Evolutionary conservation across 83 land plant genomes (phyloP).

Genomic region (Thuja plicata): DNA sequence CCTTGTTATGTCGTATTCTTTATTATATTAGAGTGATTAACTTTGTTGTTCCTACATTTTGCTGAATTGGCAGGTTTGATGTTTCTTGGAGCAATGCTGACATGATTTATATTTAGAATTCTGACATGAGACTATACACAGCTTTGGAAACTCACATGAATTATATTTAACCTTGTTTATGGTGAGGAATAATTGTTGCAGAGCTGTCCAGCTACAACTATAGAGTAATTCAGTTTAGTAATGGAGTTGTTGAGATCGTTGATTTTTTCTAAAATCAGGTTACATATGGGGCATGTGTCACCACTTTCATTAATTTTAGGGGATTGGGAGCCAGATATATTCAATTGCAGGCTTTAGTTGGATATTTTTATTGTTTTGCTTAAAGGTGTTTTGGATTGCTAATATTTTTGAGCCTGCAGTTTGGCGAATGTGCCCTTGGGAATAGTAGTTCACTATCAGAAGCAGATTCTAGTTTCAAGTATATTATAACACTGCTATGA

Average conservation of each 20-base stretch:
- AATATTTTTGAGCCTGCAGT: conserved; percentile 15
- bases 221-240: neutral
- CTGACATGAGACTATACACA: conserved; percentile 6
- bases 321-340: neutral
- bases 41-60: conserved; percentile 1
- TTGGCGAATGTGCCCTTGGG: conserved; percentile 11
- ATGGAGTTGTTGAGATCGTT: neutral
- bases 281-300: neutral
- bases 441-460: conserved; percentile 3
- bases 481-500: neutral
- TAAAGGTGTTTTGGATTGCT: conserved; percentile 5
- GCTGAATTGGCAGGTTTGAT: conserved; percentile 10
- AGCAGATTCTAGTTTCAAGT: neutral
- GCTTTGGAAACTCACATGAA: conserved; percentile 12
- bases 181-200: conserved; percentile 14
- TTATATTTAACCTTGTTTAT: conserved; percentile 13
- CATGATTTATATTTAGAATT: conserved; percentile 16
- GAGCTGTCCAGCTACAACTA: neutral
- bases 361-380: neutral
- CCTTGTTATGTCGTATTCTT: neutral
- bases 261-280: neutral
- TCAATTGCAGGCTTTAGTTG: conserved; percentile 7
- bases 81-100: conserved; percentile 16
- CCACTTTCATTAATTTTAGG: conserved; percentile 4
- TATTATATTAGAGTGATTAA: neutral